Conservation (phyloP, 345 rosid species). For the Boechera divaricarpa region DNA sequence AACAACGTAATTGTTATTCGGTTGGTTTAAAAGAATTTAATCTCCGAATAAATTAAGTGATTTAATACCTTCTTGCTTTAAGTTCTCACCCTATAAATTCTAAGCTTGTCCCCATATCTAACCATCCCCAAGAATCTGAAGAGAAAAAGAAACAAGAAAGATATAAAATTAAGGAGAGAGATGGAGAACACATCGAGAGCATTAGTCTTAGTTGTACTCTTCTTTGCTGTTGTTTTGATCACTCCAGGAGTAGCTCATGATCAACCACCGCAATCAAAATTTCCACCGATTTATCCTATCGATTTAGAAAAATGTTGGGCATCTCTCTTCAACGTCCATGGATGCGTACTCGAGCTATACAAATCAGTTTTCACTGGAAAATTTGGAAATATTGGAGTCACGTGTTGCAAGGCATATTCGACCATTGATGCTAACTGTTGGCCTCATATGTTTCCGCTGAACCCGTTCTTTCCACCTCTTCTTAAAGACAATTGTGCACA, state of each 20-base stretch:
- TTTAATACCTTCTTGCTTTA: too few species aligned
- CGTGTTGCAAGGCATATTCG: slow-evolving; percentile 30
- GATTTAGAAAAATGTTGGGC: slow-evolving; percentile 28
- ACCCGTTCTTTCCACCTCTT: slow-evolving; percentile 22
- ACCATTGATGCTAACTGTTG: slow-evolving; percentile 22
- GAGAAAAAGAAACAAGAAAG: background rate
- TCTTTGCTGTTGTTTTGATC: background rate
- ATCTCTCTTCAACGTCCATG: slow-evolving; percentile 25
- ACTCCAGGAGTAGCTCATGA: slow-evolving; percentile 14
- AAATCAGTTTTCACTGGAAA: background rate
- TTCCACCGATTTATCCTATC: background rate
- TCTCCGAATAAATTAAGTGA: too few species aligned
- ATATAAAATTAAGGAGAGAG: background rate
- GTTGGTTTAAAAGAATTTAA: too few species aligned
- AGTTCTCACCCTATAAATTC: too few species aligned
- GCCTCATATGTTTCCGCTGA: slow-evolving; percentile 31
- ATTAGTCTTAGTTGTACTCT: background rate
- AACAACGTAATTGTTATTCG: too few species aligned
- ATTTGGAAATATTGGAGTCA: background rate
- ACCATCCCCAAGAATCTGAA: too few species aligned
- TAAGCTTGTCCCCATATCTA: too few species aligned
- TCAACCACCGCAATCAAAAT: background rate
- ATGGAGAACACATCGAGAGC: slow-evolving; percentile 15
- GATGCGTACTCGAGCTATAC: slow-evolving; percentile 19
- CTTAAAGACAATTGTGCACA: slow-evolving; percentile 9